A percentile compares a stretch with the other conserved stretches of the same genome.
These are phyloP conservation scores for Exophiala phaeomuriformis DNA, from an alignment of 2,329 filamentous ascomycete genomes.

Conservation along the genomic window DNA sequence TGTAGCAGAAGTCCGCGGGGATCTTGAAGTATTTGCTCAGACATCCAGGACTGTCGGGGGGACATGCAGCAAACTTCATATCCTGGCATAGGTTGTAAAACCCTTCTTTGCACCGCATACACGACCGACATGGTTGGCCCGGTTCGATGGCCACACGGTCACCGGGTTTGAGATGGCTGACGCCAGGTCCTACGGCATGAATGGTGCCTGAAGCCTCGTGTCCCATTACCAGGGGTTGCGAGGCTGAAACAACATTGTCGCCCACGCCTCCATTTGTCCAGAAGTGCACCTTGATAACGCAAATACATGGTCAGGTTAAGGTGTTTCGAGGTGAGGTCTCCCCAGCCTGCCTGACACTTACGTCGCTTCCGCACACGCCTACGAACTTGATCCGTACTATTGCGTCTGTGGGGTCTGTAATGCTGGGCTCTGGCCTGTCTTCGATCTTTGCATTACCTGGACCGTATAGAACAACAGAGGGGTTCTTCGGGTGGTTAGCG, in stretches of 20 bases:
- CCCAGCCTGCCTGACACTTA: slow-evolving; percentile 16
- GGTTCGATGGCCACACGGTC: slow-evolving; percentile 36
- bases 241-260: slow-evolving; percentile 27
- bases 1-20: slow-evolving; percentile 37
- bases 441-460: slow-evolving; percentile 35
- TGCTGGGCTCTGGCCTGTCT: slow-evolving; percentile 34
- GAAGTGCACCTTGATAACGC: slow-evolving; percentile 32
- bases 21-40: slow-evolving; percentile 34
- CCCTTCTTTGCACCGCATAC: slow-evolving; percentile 33
- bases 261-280: slow-evolving; percentile 36
- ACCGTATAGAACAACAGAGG: slow-evolving; percentile 38
- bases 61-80: slow-evolving; percentile 39
- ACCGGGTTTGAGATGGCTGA: slow-evolving; percentile 27
- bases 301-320: neutral
- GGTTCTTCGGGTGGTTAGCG: slow-evolving; percentile 30
- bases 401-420: slow-evolving; percentile 34
- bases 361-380: slow-evolving; percentile 40
- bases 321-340: neutral
- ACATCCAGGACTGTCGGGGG: slow-evolving; percentile 35
- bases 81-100: slow-evolving; percentile 38
- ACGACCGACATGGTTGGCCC: slow-evolving; percentile 33
- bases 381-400: slow-evolving; percentile 40
- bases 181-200: slow-evolving; percentile 26
- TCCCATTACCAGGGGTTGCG: slow-evolving; percentile 30
- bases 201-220: slow-evolving; percentile 33